Conservation (phyloP, 169 alveolate genomes). For the Babesia divergens region DNA sequence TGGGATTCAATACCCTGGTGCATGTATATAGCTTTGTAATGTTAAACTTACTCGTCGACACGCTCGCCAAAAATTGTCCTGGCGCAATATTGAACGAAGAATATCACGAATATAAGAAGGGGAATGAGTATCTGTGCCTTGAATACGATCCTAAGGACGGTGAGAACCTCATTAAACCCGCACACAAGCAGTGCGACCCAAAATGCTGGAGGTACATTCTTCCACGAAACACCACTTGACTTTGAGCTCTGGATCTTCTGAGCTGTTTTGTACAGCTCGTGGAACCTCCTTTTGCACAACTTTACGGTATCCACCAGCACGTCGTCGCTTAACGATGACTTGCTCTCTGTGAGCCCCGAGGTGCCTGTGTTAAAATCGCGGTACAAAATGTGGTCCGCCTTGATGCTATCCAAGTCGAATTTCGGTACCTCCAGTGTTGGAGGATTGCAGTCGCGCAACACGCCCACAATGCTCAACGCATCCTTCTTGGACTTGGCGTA, state of each 20-base stretch:
- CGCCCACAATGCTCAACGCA: slow-evolving; percentile 47
- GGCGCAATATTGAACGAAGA: slow-evolving; percentile 51
- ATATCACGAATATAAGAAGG: slow-evolving; percentile 37
- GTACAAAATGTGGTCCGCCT: slow-evolving; percentile 42
- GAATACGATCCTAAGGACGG: slow-evolving; percentile 54
- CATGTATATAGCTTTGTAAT: background rate
- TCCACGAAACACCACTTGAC: slow-evolving; percentile 56
- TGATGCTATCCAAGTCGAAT: background rate
- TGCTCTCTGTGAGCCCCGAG: background rate
- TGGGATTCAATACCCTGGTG: slow-evolving; percentile 20
- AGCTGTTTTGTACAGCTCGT: slow-evolving; percentile 48
- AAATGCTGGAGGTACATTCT: slow-evolving; percentile 71
- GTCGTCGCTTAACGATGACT: slow-evolving; percentile 19
- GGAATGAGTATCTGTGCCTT: slow-evolving; percentile 70
- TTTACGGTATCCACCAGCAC: slow-evolving; percentile 21
- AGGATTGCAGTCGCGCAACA: slow-evolving; percentile 17
- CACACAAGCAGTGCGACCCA: slow-evolving; percentile 69
- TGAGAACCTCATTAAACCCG: slow-evolving; percentile 74
- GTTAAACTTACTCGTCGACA: slow-evolving; percentile 25
- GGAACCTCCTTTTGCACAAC: slow-evolving; percentile 50
- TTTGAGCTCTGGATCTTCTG: slow-evolving; percentile 49
- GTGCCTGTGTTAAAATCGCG: slow-evolving; percentile 27
- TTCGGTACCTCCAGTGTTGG: slow-evolving; percentile 23
- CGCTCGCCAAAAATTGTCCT: slow-evolving; percentile 52
- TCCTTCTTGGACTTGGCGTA: slow-evolving; percentile 57